Conservation (phyloP, 2,329 filamentous ascomycete genomes). For the Chaetomiaceae sp. region DNA sequence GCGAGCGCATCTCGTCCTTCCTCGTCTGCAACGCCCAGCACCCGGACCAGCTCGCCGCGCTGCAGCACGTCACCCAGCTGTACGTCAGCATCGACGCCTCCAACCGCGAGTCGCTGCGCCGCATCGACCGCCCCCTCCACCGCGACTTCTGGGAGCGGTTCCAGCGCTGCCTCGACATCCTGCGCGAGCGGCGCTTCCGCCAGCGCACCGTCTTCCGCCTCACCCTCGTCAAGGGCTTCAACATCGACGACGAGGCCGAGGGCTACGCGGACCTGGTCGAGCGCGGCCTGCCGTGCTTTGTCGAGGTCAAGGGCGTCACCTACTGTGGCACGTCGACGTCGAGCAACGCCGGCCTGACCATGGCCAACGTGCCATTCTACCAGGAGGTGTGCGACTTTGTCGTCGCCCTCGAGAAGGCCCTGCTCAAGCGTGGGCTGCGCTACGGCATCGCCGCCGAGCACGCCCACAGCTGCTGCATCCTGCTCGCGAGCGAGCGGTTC, state of each 20-base stretch:
- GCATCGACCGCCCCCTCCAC: conserved; percentile 87
- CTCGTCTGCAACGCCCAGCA: conserved; percentile 97
- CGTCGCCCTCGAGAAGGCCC: conserved; percentile 62
- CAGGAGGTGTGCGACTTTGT: conserved; percentile 84
- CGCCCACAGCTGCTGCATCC: conserved; percentile 86
- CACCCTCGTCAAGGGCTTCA: conserved; percentile 96
- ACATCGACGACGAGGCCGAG: conserved; percentile 85
- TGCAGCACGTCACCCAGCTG: conserved; percentile 85
- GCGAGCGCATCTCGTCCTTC: conserved; percentile 85
- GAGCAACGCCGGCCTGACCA: conserved; percentile 80
- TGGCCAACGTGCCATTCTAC: conserved; percentile 97
- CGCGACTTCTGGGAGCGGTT: conserved; percentile 98
- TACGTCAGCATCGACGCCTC: conserved; percentile 96
- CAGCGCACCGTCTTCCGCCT: conserved; percentile 93
- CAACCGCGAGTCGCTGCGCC: conserved; percentile 79
- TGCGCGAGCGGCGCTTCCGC: conserved; percentile 73
- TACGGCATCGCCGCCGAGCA: conserved; percentile 96
- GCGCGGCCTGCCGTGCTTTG: conserved; percentile 80
- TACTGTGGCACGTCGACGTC: conserved; percentile 90
- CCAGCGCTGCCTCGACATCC: conserved; percentile 81
- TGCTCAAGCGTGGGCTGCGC: conserved; percentile 63
- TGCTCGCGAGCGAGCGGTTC: conserved; percentile 81
- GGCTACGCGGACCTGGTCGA: conserved; percentile 89
- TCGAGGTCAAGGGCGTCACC: conserved; percentile 94
- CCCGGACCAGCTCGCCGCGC: conserved; percentile 76